Conservation (phyloP, 306 rosid genomes). For the Cucurbita pepo region DNA sequence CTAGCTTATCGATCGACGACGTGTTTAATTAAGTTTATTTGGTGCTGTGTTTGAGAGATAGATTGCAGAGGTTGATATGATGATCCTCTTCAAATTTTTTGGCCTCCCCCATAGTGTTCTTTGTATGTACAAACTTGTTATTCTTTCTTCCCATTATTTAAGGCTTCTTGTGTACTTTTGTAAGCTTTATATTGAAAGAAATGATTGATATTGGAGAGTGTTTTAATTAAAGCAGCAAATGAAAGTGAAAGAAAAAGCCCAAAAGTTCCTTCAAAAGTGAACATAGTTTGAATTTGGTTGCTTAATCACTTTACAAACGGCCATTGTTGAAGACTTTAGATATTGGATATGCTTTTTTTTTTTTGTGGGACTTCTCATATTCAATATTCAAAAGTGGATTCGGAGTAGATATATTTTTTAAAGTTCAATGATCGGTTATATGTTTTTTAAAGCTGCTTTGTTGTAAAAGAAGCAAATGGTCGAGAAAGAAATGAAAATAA, state of each 20-base stretch:
- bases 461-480: too few species aligned
- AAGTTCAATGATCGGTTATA: too few species aligned
- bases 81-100: background rate
- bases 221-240: background rate
- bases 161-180: background rate
- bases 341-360: background rate
- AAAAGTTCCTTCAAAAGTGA: background rate
- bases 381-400: background rate
- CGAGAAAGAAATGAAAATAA: too few species aligned
- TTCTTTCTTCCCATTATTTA: background rate
- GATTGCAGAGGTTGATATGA: background rate
- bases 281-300: background rate
- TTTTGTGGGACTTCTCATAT: background rate
- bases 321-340: background rate
- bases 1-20: background rate
- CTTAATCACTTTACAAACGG: background rate
- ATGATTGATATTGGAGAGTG: background rate
- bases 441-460: too few species aligned
- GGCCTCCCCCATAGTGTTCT: background rate
- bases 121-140: constrained; percentile 6
- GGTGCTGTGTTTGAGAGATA: background rate
- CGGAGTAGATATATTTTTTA: too few species aligned
- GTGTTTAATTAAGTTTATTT: background rate
- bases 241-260: background rate
- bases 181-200: background rate